Conservation (phyloP, 352 stramenopile species). For the Pythium rishiriense region DNA sequence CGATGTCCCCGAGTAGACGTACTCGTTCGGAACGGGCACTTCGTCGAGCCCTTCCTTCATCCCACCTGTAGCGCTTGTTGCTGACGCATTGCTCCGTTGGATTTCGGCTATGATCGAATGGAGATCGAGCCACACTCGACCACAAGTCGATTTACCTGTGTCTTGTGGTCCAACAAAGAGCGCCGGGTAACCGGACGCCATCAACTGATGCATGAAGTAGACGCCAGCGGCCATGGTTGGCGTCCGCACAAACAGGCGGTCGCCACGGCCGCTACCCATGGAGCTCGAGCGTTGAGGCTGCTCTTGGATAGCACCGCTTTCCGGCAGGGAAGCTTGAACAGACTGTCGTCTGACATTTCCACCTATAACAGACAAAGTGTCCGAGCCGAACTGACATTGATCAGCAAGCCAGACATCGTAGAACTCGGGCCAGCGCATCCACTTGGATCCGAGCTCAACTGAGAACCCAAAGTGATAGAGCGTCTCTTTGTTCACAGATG, state of each 20-base stretch:
- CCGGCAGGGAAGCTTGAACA: background rate
- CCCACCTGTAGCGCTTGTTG: background rate
- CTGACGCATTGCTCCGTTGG: background rate
- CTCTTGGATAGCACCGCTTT: background rate
- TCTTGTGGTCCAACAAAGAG: conserved; percentile 44
- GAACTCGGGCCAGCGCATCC: conserved; percentile 67
- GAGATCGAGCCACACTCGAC: conserved; percentile 22
- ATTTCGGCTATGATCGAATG: conserved; percentile 1
- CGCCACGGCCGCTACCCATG: background rate
- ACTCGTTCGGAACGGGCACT: conserved; percentile 11
- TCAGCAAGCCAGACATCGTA: conserved; percentile 52
- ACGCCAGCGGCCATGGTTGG: conserved; percentile 35
- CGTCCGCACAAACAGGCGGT: conserved; percentile 40
- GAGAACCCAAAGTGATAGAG: conserved; percentile 74
- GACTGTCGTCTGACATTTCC: background rate
- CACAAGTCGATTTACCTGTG: conserved; percentile 53
- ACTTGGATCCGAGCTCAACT: conserved; percentile 71
- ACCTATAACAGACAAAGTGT: background rate
- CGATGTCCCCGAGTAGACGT: conserved; percentile 20
- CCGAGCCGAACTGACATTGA: conserved; percentile 10
- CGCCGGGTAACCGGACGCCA: conserved; percentile 36
- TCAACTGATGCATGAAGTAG: conserved; percentile 50
- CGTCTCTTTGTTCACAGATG: conserved; percentile 33
- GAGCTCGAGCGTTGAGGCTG: background rate
- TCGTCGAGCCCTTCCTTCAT: background rate